Evolutionary conservation across 148 eudicot genomes (phyloP), one percentile per base, ranked within the genome.

Genomic region (Rhododendron henanense): DNA sequence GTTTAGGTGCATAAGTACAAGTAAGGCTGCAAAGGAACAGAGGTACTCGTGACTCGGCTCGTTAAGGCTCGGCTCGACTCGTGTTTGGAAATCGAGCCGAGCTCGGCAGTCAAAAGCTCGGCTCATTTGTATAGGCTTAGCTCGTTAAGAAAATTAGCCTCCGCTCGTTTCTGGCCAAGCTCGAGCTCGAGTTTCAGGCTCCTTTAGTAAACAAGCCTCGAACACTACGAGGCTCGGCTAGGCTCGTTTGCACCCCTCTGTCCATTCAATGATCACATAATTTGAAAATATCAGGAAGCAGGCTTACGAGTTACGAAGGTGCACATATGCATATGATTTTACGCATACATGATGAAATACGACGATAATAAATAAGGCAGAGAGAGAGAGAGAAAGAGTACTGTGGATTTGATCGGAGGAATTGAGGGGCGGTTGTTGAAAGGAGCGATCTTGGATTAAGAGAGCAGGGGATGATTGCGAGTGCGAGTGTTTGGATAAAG

Each of bases 381-480:
- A 48, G 57, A 50, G 28, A 18, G 8, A 65, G 51, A 74, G 23
- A 84, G 50, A 74, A 14, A 15, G n/a, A 2, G 71, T 61, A 85
- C 86, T 31, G 59, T n/a, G 44, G 18, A 41, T 25, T 11, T 59
- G 53, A 61, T 82, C 75, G 47, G 75, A 81, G 51, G 83, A 19
- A 50, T 28, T 80, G 39, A 35, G 39, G 63, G 63, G 71, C 9
- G 84, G 35, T 57, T 81, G 45, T 9, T 73, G 45, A 39, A 8
- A 23, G 10, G n/a, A 28, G 21, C 31, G 44, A 67, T 44, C 57
- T 57, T 19, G 13, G 82, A 78, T n/a, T 14, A 35, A 59, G 41
- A 85, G 41, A 6, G 74, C 47, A 39, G 82, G 86, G 44, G 82
- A 77, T 7, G 86, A 85, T 59, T 78, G 63, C 14, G 82, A 25